A percentile compares a stretch with the other conserved stretches of the same genome.
Conservation (phyloP, 129 eudicot species). For the Silybum marianum region DNA sequence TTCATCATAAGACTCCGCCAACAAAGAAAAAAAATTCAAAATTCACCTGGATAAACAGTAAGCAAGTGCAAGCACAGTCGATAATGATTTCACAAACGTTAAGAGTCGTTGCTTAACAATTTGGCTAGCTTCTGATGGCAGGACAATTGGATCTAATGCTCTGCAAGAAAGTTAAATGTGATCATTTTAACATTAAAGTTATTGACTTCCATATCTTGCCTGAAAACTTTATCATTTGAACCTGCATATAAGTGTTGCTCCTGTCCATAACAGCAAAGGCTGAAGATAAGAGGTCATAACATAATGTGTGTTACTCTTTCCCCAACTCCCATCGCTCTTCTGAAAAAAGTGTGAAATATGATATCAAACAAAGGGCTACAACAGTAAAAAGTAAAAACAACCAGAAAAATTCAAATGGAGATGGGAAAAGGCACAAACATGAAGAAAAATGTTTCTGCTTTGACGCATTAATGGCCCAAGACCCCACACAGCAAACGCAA, state of each 20-base stretch:
- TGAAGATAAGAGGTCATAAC: conserved; percentile 82
- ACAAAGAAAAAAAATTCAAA: neutral
- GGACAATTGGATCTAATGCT: conserved; percentile 75
- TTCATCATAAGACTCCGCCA: neutral
- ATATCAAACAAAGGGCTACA: conserved; percentile 1
- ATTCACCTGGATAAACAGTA: conserved; percentile 84
- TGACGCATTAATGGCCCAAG: conserved; percentile 72
- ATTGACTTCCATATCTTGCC: neutral
- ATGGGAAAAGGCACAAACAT: conserved; percentile 46
- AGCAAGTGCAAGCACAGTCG: conserved; percentile 92
- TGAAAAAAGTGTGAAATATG: conserved; percentile 35
- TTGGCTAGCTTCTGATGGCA: conserved; percentile 88
- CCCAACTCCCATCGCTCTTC: conserved; percentile 85
- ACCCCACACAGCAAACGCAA: conserved; percentile 92
- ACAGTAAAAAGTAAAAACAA: neutral
- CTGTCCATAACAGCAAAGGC: conserved; percentile 91
- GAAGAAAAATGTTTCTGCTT: conserved; percentile 65
- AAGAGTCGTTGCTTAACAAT: conserved; percentile 77
- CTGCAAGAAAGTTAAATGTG: conserved; percentile 43
- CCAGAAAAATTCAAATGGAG: conserved; percentile 6
- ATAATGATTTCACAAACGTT: conserved; percentile 83
- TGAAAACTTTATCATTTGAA: conserved; percentile 9
- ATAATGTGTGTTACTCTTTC: conserved; percentile 69
- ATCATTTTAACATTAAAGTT: conserved; percentile 15
- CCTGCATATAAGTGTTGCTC: conserved; percentile 93